Evolutionary conservation across 768 basidiomycete species (phyloP).

Genomic region (Gymnopilus dilepis): DNA sequence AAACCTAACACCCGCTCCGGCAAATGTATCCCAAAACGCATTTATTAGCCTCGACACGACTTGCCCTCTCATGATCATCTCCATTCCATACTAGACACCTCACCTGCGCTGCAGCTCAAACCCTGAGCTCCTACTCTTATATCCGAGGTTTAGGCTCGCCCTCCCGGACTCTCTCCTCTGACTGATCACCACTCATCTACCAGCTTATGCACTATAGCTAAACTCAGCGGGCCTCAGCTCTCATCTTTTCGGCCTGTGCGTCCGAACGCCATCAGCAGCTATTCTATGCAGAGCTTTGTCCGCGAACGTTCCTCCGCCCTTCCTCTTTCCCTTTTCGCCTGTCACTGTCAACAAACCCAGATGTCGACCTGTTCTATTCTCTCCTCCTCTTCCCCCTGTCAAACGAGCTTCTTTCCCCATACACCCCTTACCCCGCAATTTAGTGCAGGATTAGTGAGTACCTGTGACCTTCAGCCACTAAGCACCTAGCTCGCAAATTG

Average conservation of each 20-base stretch:
- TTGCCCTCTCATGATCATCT: too few species aligned
- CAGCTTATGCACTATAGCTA: too few species aligned
- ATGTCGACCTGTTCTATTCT: too few species aligned
- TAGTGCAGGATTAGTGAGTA: too few species aligned
- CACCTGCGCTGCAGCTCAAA: too few species aligned
- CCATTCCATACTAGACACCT: background rate
- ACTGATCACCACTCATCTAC: too few species aligned
- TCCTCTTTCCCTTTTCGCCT: background rate
- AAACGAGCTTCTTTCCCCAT: background rate
- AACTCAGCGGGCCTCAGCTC: too few species aligned
- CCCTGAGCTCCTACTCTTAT: background rate
- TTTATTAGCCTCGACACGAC: background rate
- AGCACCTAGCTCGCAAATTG: background rate
- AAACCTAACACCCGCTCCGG: background rate
- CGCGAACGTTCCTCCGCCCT: background rate
- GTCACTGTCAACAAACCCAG: background rate
- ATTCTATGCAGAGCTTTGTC: too few species aligned
- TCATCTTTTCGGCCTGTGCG: background rate
- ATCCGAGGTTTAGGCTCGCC: background rate
- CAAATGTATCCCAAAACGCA: slow-evolving; percentile 3
- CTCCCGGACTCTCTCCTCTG: too few species aligned
- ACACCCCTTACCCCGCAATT: background rate
- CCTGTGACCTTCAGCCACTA: too few species aligned
- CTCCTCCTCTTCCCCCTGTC: background rate
- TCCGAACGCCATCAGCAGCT: too few species aligned